Conservation (phyloP, 192 early-diverging fungal genomes). For the Geosiphon pyriformis region DNA sequence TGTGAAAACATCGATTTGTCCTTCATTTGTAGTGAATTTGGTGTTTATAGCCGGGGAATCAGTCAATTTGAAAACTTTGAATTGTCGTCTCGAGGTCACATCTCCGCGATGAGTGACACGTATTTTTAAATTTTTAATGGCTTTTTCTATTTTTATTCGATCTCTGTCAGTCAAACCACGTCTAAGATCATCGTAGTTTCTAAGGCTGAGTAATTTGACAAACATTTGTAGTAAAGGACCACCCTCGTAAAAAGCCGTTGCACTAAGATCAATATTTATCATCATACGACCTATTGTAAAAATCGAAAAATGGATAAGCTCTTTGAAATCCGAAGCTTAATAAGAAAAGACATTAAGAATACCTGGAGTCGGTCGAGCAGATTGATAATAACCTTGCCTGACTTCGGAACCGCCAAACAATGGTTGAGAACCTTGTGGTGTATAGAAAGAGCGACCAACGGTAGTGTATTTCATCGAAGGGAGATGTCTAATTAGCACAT, state of each 20-base stretch:
- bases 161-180: conserved; percentile 42
- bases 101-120: conserved; percentile 59
- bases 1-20: conserved; percentile 55
- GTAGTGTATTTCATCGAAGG: conserved; percentile 75
- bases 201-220: conserved; percentile 54
- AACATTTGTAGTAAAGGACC: conserved; percentile 70
- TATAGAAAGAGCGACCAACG: conserved; percentile 89
- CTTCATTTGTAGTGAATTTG: conserved; percentile 59
- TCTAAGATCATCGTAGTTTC: conserved; percentile 43
- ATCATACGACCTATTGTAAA: conserved; percentile 45
- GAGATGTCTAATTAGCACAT: conserved; percentile 77
- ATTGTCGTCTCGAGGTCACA: conserved; percentile 57
- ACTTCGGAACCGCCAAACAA: conserved; percentile 76
- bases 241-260: conserved; percentile 62
- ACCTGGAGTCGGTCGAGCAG: conserved; percentile 72
- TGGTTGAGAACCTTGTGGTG: conserved; percentile 47
- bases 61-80: conserved; percentile 66
- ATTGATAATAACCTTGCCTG: conserved; percentile 92
- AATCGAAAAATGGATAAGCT: not conserved
- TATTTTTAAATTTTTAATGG: conserved; percentile 48
- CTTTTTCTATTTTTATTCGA: conserved; percentile 42
- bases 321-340: not conserved
- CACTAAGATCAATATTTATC: conserved; percentile 68
- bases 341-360: conserved; percentile 5
- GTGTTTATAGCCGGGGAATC: conserved; percentile 58